Conservation (phyloP, 1,284 basidiomycete species). For the Marasmius tenuissimus region DNA sequence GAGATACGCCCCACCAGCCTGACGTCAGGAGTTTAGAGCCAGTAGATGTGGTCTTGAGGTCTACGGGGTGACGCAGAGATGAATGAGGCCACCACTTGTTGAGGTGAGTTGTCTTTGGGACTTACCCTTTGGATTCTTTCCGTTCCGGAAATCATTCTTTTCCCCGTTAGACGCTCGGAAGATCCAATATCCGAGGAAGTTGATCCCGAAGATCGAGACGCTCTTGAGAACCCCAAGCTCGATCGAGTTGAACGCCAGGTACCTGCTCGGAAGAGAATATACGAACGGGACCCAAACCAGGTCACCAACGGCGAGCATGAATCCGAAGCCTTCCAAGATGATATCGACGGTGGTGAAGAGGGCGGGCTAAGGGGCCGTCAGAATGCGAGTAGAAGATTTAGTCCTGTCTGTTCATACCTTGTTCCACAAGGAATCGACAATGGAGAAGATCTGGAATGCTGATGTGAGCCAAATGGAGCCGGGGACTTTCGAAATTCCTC, state of each 20-base stretch:
- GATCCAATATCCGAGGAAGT: constrained; percentile 86
- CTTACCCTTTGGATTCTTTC: constrained; percentile 89
- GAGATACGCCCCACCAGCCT: constrained; percentile 95
- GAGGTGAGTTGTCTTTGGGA: neutral
- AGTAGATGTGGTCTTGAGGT: constrained; percentile 79
- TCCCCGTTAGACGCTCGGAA: constrained; percentile 90
- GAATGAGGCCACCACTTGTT: neutral
- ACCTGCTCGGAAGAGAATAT: constrained; percentile 92
- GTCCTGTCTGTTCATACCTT: constrained; percentile 56
- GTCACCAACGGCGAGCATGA: constrained; percentile 96
- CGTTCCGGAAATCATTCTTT: constrained; percentile 95
- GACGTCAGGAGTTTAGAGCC: constrained; percentile 91
- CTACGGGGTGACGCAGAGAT: constrained; percentile 32
- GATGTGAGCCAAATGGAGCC: constrained; percentile 93
- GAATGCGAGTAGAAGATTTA: neutral
- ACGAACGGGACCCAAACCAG: constrained; percentile 94
- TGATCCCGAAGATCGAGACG: constrained; percentile 63
- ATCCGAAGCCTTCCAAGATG: constrained; percentile 96
- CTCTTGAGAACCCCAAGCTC: constrained; percentile 71
- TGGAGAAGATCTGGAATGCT: constrained; percentile 86
- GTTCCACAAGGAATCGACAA: constrained; percentile 84
- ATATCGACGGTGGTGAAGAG: constrained; percentile 98
- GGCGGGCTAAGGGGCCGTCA: constrained; percentile 51
- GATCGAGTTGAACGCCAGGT: constrained; percentile 85
- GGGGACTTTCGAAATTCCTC: constrained; percentile 57